Conservation (phyloP, 495 filamentous ascomycete species). For the Articulospora tetracladia region DNA sequence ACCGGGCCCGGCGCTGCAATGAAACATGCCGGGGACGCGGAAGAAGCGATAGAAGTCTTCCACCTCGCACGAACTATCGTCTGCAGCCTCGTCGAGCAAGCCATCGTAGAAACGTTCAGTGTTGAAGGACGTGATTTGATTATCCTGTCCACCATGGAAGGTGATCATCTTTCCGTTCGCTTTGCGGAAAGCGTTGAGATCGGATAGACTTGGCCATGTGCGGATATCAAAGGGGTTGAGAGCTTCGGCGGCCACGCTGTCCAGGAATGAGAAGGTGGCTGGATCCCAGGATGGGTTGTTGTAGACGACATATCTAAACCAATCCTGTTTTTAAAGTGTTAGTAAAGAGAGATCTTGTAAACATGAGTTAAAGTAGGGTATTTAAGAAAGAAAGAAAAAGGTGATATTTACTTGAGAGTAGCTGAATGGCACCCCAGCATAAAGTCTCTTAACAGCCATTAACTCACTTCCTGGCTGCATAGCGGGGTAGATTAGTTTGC, state of each 20-base stretch:
- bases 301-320: conserved; percentile 53
- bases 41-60: conserved; percentile 61
- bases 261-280: conserved; percentile 22
- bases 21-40: conserved; percentile 50
- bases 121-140: conserved; percentile 32
- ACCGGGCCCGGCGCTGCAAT: conserved; percentile 43
- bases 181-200: conserved; percentile 33
- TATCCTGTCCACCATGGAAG: conserved; percentile 44
- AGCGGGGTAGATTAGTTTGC: conserved; percentile 49
- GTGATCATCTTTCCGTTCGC: conserved; percentile 40
- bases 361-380: too few species aligned
- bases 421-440: conserved; percentile 24
- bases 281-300: conserved; percentile 46
- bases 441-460: conserved; percentile 22
- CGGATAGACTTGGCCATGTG: conserved; percentile 33
- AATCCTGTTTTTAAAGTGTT: conserved; percentile 27
- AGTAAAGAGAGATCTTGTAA: too few species aligned
- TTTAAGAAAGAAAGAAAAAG: too few species aligned
- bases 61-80: conserved; percentile 33
- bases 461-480: conserved; percentile 34
- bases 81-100: conserved; percentile 38
- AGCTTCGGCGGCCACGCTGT: conserved; percentile 26
- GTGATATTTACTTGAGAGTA: conserved; percentile 25
- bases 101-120: conserved; percentile 37
- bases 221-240: conserved; percentile 34